phyloP scores from a whole-genome alignment of 2,329 filamentous ascomycete genomes.

The Chalaropsis ovoidea region DNA sequence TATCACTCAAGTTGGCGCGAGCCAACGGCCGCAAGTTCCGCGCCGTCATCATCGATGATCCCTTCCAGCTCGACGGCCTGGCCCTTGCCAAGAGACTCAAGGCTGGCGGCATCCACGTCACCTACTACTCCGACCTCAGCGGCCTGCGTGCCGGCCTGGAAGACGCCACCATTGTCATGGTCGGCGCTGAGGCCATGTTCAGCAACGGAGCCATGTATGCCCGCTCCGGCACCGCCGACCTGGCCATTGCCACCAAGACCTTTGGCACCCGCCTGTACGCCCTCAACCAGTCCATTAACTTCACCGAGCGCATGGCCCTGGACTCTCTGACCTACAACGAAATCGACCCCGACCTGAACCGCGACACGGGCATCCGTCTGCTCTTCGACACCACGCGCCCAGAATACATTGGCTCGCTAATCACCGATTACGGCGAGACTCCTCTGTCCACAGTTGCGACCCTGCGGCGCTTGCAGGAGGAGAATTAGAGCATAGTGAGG shows the following conservation, averaged over 20 bases:
- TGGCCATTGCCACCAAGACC: constrained; percentile 72
- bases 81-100: constrained; percentile 58
- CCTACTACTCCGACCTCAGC: constrained; percentile 68
- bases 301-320: constrained; percentile 71
- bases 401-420: constrained; percentile 74
- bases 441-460: constrained; percentile 23
- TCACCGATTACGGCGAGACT: constrained; percentile 68
- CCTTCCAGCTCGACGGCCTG: constrained; percentile 44
- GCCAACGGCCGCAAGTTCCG: constrained; percentile 62
- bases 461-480: constrained; percentile 26
- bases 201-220: constrained; percentile 88
- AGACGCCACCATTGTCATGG: constrained; percentile 60
- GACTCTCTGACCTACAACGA: constrained; percentile 94
- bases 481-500: constrained; percentile 17
- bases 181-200: constrained; percentile 90
- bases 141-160: constrained; percentile 65
- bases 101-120: constrained; percentile 60
- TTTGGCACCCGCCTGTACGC: constrained; percentile 72
- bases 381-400: constrained; percentile 89
- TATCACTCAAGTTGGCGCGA: constrained; percentile 64
- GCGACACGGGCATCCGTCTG: constrained; percentile 47
- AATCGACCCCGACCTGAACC: constrained; percentile 63
- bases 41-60: constrained; percentile 73
- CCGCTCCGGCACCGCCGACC: constrained; percentile 72
- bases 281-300: constrained; percentile 91